Base-by-base conservation (phyloP, 192 early-diverging fungal genomes). In the Backusella sp. region DNA sequence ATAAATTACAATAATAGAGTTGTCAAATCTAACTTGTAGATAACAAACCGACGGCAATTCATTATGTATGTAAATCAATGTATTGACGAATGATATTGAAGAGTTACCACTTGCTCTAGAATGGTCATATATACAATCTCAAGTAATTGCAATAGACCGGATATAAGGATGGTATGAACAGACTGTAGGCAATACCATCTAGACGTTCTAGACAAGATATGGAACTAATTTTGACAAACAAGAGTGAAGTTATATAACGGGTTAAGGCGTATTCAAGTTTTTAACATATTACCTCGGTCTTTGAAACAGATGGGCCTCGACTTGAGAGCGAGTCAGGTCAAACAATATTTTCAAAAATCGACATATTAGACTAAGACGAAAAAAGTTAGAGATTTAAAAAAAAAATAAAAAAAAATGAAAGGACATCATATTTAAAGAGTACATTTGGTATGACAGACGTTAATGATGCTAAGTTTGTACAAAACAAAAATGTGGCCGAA, bases 321-420 rank as follows among this genome's bases (percentile, higher is more conserved):
- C 56, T 62, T 62, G 11, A 62, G 9, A 28, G 26, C 23, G 23
- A 26, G 28, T 23, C 23, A 28, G 56, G 56, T 12, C 56, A 62
- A 62, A 39, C 37, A 62, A 28, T 14, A 62, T 62, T 62, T 62
- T 62, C 56, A 62, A 62, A 62, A 59, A 59, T 59, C n/a, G 56
- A 21, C 11, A 26, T 59, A 21, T 26, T 59, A 59, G 56, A 59
- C 56, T 59, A 59, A 59, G 0, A 59, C 56, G 21, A 59, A 59
- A 59, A 12, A 59, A 59, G 56, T 59, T 59, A 59, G 56, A 26
- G 2, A 59, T 21, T 52, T 39, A 6, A 49, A 62, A 62, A 62
- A 59, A 59, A 62, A 28, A 62, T 6, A 21, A 62, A 62, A 62
- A 59, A 59, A 62, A 62, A 62, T 62, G 23, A 62, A 62, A 28